A percentile compares a stretch with the other conserved stretches of the same genome.
Conservation (phyloP, 768 basidiomycete genomes). For the Daedaleopsis sinensis region DNA sequence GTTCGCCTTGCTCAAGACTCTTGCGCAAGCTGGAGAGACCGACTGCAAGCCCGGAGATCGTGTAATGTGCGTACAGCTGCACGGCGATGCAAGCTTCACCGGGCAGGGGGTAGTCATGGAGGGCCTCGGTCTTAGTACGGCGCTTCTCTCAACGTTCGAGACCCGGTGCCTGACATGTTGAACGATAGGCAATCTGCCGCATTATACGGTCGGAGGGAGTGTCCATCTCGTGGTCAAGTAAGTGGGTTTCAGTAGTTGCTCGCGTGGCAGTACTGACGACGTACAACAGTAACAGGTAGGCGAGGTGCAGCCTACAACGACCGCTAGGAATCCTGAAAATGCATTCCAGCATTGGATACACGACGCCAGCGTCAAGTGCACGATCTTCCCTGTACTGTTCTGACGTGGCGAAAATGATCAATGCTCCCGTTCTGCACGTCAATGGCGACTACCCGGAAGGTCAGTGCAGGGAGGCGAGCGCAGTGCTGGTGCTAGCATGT, state of each 20-base stretch:
- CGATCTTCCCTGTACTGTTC: slow-evolving; percentile 89
- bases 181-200: slow-evolving; percentile 75
- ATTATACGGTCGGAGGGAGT: slow-evolving; percentile 89
- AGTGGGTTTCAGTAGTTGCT: slow-evolving; percentile 30
- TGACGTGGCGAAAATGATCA: slow-evolving; percentile 88
- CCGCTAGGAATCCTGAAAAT: background rate
- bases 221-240: slow-evolving; percentile 92
- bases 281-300: slow-evolving; percentile 58
- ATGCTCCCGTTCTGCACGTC: slow-evolving; percentile 86
- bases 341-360: slow-evolving; percentile 80
- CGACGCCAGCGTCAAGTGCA: slow-evolving; percentile 82
- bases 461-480: slow-evolving; percentile 10
- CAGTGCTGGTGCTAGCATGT: background rate
- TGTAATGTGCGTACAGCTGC: slow-evolving; percentile 88
- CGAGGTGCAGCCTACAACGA: background rate
- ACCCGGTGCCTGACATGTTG: slow-evolving; percentile 1
- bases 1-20: slow-evolving; percentile 73
- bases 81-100: slow-evolving; percentile 90
- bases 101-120: slow-evolving; percentile 94
- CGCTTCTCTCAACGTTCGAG: slow-evolving; percentile 38
- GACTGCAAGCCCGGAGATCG: slow-evolving; percentile 56
- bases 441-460: slow-evolving; percentile 93
- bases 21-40: slow-evolving; percentile 37
- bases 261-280: slow-evolving; percentile 7
- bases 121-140: slow-evolving; percentile 76